Base-by-base conservation (phyloP, 2,329 filamentous ascomycete species). In the Ilyonectria sp. region DNA sequence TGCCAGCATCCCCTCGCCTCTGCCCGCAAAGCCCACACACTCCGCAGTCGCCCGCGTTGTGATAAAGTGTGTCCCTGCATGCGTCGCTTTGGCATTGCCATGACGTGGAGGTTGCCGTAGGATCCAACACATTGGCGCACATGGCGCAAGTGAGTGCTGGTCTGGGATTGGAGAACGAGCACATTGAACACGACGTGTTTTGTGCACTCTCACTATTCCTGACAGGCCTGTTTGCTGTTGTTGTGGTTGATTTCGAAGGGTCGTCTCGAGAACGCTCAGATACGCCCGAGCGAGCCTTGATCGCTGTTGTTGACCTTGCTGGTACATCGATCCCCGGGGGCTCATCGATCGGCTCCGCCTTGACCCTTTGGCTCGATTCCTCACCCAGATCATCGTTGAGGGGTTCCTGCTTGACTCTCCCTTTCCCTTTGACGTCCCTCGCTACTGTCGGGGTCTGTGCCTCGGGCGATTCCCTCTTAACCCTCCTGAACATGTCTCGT, bases 41-140 rank as follows among this genome's bases (percentile, higher is more conserved):
- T 7, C 90, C 91, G 69, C 86, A 89, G 78, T 95, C 92, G 1
- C 86, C 89, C 11, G 91, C 86, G 75, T 95, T 95, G 59, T 91
- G 75, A 77, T 94, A 95, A 21, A 74, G 67, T 52, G 85, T 87
- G 13, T 81, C 84, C 66, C 80, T 80, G 76, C 93, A 95, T 2
- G 81, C 71, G 4, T 78, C 75, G 70, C 86, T 88, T 49, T 77
- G 78, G 76, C 93, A 95, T 54, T 80, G 81, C 93, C 93, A 95
- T n/a, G 87, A 81, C 19, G 83, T 80, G 0, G 85, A 81, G 50
- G 91, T 84, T 56, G 86, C 85, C 0, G 80, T 75, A 1, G 84
- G 80, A 50, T 88, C 84, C 2, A 95, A 81, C 1, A 95, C 92
- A 70, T 95, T 89, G 26, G 90, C 87, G 78, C 94, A 96, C 60